Base-by-base conservation (phyloP, 108 stramenopile genomes). In the Nitzschia palea region DNA sequence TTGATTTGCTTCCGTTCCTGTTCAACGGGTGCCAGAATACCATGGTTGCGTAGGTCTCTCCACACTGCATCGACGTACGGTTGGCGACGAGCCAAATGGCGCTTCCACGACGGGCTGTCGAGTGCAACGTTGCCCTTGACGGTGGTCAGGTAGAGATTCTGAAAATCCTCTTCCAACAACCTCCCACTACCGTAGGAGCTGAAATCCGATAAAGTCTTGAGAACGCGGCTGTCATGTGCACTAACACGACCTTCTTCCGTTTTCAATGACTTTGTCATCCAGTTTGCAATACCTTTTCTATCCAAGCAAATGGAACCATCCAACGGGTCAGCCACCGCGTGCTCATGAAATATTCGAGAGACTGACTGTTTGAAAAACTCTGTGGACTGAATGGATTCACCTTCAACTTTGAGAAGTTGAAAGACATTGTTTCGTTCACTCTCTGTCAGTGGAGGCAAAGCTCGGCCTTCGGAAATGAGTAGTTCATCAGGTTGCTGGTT, bases 31-130 rank as follows among this genome's bases (percentile, higher is more conserved):
- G 89, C 76, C 20, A 80, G 44, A 35, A 88, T 87, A 17, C 82
- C 86, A 59, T 90, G 88, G 32, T 79, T 82, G 15, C 80, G 76
- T 25, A 93, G 62, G 71, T 93, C 91, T 27, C 88, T 71, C 87
- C 87, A 93, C 20, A 93, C 82, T 34, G 69, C 60, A 29, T 72
- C 62, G n/a, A 88, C 23, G 27, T 47, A 67, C n/a, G 42, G 35
- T 4, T 57, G 64, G 44, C 76, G 29, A 35, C 48, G 55, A 59
- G 33, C 30, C 23, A 77, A 1, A 28, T 68, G 67, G 4, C 74
- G 60, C 33, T 44, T 56, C 26, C 26, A 26, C 4, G 12, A 15
- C 40, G 18, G 6, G 15, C 42, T 30, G 15, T 55, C 54, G 3
- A 61, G 50, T 10, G 65, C 27, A 6, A 12, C n/a, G 48, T 55